These are phyloP conservation scores for Daldinia caldariorum DNA, from an alignment of 495 filamentous ascomycete genomes.

Conservation along the genomic window DNA sequence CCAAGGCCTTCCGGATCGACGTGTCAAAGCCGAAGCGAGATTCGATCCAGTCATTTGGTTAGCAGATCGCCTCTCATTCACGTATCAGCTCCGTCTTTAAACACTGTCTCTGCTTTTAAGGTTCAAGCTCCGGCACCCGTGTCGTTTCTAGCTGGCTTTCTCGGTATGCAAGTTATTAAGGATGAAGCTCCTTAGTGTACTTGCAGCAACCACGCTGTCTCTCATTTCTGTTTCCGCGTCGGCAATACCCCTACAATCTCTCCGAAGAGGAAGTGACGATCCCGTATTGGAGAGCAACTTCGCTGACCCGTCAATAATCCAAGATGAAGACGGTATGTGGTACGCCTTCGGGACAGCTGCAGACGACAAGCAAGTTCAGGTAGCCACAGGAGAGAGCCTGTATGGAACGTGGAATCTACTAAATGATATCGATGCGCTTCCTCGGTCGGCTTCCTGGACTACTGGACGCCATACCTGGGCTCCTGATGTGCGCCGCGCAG, in stretches of 20 bases:
- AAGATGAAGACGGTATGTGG: constrained; percentile 46
- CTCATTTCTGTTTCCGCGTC: constrained; percentile 25
- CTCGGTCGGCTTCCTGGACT: constrained; percentile 46
- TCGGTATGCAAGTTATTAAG: constrained; percentile 34
- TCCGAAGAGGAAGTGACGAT: constrained; percentile 16
- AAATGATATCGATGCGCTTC: constrained; percentile 43
- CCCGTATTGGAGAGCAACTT: constrained; percentile 45
- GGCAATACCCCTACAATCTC: constrained; percentile 16
- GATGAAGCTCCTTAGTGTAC: constrained; percentile 32
- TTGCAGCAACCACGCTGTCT: constrained; percentile 40
- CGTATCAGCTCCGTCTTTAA: constrained; percentile 1
- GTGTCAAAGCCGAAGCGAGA: constrained; percentile 15
- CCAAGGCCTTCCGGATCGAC: constrained; percentile 27
- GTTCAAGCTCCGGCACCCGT: constrained; percentile 17
- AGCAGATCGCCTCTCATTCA: constrained; percentile 26
- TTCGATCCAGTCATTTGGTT: constrained; percentile 28
- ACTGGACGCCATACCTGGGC: constrained; percentile 57
- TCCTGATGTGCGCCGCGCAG: constrained; percentile 55
- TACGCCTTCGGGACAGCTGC: constrained; percentile 54
- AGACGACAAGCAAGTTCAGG: constrained; percentile 49
- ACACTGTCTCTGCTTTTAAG: constrained; percentile 32
- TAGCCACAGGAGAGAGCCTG: constrained; percentile 42
- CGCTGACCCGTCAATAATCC: constrained; percentile 51
- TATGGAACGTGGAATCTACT: constrained; percentile 47
- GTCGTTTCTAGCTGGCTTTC: constrained; percentile 16